A percentile compares a stretch with the other conserved stretches of the same genome.
Evolutionary conservation across 2,329 filamentous ascomycete species (phyloP).

Genomic region (Aspergillus luchuensis): DNA sequence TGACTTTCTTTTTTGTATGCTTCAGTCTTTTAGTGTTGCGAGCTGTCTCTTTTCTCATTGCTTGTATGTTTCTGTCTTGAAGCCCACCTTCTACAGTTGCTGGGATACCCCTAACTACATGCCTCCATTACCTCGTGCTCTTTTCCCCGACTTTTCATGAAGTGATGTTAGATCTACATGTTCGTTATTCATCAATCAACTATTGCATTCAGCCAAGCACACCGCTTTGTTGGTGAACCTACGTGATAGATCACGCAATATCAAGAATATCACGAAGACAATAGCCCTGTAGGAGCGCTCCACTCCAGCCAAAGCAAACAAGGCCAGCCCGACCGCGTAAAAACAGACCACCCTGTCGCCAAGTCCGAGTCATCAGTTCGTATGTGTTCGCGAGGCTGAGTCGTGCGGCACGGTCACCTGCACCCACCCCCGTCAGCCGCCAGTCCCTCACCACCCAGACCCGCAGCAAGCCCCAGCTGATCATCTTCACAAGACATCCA

Average conservation of each 20-base stretch:
- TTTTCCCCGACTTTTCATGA: conserved; percentile 11
- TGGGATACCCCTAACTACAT: conserved; percentile 36
- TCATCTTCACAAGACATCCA: not conserved
- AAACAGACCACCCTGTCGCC: not conserved
- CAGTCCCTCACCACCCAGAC: not conserved
- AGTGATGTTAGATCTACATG: conserved; percentile 11
- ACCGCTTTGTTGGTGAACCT: not conserved
- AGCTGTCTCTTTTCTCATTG: conserved; percentile 14
- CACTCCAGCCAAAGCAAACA: too few species aligned
- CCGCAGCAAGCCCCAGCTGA: not conserved
- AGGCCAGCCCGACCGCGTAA: too few species aligned
- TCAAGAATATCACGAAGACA: too few species aligned
- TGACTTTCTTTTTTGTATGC: conserved; percentile 18
- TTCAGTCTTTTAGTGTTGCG: conserved; percentile 11
- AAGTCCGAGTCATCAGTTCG: not conserved
- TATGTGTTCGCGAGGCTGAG: not conserved
- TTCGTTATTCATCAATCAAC: not conserved
- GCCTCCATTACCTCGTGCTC: conserved; percentile 12
- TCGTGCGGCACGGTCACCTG: not conserved
- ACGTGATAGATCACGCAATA: not conserved
- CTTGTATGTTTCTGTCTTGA: conserved; percentile 19
- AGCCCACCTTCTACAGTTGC: conserved; percentile 11
- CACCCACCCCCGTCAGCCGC: conserved; percentile 4
- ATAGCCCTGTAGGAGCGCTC: too few species aligned
- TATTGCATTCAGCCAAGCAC: not conserved